A percentile compares a stretch with the other conserved stretches of the same genome.
These are phyloP conservation scores for Colletotrichum kahawae DNA, from an alignment of 2,329 filamentous ascomycete species.

Conservation along the genomic window DNA sequence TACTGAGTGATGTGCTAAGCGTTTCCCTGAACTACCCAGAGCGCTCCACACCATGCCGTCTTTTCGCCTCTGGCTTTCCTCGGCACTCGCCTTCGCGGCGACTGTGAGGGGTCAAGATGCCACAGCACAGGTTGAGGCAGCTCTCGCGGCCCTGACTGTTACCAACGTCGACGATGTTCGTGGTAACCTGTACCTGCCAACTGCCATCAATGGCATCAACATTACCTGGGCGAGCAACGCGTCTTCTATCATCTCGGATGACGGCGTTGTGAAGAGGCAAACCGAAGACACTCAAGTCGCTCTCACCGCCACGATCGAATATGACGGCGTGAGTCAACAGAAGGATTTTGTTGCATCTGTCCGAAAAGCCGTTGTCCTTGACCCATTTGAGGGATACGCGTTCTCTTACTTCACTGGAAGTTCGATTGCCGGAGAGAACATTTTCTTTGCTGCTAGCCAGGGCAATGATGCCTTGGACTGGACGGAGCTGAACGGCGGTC, in stretches of 20 bases:
- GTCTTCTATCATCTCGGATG: conserved; percentile 34
- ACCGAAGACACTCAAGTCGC: conserved; percentile 29
- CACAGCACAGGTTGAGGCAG: conserved; percentile 6
- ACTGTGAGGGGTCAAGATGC: not conserved
- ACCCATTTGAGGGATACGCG: conserved; percentile 48
- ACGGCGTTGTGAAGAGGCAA: conserved; percentile 41
- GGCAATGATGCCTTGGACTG: conserved; percentile 58
- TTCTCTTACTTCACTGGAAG: conserved; percentile 58
- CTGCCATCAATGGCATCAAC: conserved; percentile 29
- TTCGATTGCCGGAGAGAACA: conserved; percentile 51
- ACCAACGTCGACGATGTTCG: conserved; percentile 41
- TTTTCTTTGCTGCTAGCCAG: conserved; percentile 55
- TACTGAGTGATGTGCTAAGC: not conserved
- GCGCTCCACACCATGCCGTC: not conserved
- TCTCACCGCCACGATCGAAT: conserved; percentile 38
- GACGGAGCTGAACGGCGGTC: conserved; percentile 52
- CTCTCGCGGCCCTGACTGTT: conserved; percentile 29
- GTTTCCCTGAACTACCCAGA: not conserved
- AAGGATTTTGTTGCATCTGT: conserved; percentile 39
- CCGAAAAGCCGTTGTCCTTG: conserved; percentile 33
- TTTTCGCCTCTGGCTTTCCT: conserved; percentile 2
- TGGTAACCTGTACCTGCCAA: conserved; percentile 42
- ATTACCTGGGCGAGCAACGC: conserved; percentile 42
- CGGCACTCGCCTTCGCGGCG: conserved; percentile 6
- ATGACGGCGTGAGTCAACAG: conserved; percentile 23